Evolutionary conservation across 352 stramenopile genomes (phyloP).

Genomic region (Globisporangium barbulae): DNA sequence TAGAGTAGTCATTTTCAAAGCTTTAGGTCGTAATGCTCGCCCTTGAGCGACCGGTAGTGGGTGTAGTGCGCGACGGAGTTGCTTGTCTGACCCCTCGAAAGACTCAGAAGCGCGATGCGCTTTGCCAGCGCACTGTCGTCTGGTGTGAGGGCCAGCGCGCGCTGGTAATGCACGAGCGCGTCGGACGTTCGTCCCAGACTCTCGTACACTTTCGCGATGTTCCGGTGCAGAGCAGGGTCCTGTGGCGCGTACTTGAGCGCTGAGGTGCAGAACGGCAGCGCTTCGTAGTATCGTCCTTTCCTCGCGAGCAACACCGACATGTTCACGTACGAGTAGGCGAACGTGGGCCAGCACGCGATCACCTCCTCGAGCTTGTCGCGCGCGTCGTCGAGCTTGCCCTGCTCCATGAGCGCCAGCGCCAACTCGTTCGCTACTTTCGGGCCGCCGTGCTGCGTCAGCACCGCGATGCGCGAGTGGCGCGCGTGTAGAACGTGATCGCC

Average conservation of each 20-base stretch:
- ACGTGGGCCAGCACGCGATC: constrained; percentile 45
- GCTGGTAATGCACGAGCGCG: constrained; percentile 44
- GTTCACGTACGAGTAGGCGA: constrained; percentile 51
- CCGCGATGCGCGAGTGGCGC: constrained; percentile 51
- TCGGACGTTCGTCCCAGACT: constrained; percentile 43
- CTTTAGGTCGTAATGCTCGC: constrained; percentile 62
- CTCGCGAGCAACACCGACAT: constrained; percentile 43
- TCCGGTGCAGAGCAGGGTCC: constrained; percentile 51
- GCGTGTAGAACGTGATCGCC: constrained; percentile 39
- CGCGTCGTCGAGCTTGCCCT: constrained; percentile 38
- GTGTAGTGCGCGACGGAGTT: constrained; percentile 37
- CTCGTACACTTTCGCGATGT: constrained; percentile 56
- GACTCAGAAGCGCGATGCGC: constrained; percentile 44
- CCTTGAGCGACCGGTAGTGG: constrained; percentile 36
- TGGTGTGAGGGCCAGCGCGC: constrained; percentile 29
- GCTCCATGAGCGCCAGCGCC: constrained; percentile 46
- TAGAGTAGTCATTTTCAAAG: constrained; percentile 17
- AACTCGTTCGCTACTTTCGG: constrained; percentile 62
- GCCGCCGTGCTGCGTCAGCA: constrained; percentile 50
- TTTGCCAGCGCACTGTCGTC: constrained; percentile 34
- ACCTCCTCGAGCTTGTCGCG: constrained; percentile 37
- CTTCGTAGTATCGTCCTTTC: constrained; percentile 41
- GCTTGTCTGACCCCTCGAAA: constrained; percentile 28
- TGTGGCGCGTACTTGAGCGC: constrained; percentile 38
- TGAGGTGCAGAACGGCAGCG: constrained; percentile 30